Evolutionary conservation across 495 filamentous ascomycete genomes (phyloP).

Genomic region (Penicillium pulvis): DNA sequence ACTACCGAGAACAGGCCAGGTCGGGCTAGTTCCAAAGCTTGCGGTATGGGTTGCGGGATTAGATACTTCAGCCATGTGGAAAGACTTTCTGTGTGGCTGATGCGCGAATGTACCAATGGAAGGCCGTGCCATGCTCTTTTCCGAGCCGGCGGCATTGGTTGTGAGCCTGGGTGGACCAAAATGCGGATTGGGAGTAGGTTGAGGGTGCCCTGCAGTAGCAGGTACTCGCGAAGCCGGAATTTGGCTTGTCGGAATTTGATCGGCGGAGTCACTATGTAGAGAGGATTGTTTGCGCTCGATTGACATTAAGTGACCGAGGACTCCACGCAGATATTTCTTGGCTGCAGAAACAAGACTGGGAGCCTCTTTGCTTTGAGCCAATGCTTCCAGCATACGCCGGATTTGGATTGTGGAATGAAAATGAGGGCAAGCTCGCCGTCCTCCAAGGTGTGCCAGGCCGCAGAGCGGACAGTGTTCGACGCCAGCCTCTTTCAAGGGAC

Average conservation of each 20-base stretch:
- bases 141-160: not conserved
- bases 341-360: conserved; percentile 52
- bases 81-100: not conserved
- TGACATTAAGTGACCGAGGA: conserved; percentile 54
- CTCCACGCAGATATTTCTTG: conserved; percentile 56
- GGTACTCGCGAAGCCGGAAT: not conserved
- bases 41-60: not conserved
- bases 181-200: not conserved
- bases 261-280: not conserved
- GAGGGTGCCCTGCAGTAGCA: not conserved
- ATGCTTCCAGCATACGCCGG: conserved; percentile 57
- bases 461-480: conserved; percentile 67
- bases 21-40: not conserved
- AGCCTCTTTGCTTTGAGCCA: conserved; percentile 59
- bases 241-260: not conserved
- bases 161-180: not conserved
- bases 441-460: conserved; percentile 65
- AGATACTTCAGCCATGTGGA: not conserved
- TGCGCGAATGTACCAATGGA: not conserved
- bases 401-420: conserved; percentile 59
- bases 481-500: conserved; percentile 61
- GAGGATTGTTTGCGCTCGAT: conserved; percentile 9
- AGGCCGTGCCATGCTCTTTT: not conserved
- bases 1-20: not conserved
- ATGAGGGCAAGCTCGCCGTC: conserved; percentile 59